phyloP scores from a whole-genome alignment of 805 yeast species.

The Wickerhamomyces strasburgensis region DNA sequence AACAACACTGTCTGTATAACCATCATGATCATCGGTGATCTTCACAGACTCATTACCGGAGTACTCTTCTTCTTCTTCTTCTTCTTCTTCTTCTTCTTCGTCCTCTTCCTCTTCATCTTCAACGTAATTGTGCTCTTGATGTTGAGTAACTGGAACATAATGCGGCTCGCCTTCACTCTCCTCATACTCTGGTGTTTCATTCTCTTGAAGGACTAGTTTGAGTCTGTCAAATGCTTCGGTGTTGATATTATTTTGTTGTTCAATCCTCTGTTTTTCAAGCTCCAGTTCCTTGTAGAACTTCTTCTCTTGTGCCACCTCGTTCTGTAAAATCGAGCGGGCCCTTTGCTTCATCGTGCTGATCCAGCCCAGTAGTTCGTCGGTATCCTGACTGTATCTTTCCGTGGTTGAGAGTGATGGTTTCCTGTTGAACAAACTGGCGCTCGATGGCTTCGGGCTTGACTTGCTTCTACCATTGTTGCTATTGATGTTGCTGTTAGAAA shows the following conservation, averaged over 20 bases:
- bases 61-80: slow-evolving; percentile 9
- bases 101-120: slow-evolving; percentile 24
- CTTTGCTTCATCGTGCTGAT: slow-evolving; percentile 29
- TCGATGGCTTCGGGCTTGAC: no score
- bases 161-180: background rate
- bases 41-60: no score
- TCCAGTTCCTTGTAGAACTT: slow-evolving; percentile 31
- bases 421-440: no score
- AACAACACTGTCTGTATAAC: no score
- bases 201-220: slow-evolving; percentile 10
- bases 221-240: slow-evolving; percentile 24
- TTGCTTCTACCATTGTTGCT: no score
- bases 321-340: slow-evolving; percentile 28
- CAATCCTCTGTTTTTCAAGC: slow-evolving; percentile 23
- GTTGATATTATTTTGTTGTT: slow-evolving; percentile 20
- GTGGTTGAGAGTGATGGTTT: background rate
- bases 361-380: slow-evolving; percentile 30
- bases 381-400: background rate
- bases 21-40: no score
- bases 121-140: slow-evolving; percentile 28
- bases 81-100: slow-evolving; percentile 15
- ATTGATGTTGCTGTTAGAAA: no score
- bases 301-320: slow-evolving; percentile 33
- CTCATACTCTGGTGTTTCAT: no score
- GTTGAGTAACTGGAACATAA: no score